phyloP scores from a whole-genome alignment of 2,329 filamentous ascomycete genomes.

The Raffaelea deltoideospora region DNA sequence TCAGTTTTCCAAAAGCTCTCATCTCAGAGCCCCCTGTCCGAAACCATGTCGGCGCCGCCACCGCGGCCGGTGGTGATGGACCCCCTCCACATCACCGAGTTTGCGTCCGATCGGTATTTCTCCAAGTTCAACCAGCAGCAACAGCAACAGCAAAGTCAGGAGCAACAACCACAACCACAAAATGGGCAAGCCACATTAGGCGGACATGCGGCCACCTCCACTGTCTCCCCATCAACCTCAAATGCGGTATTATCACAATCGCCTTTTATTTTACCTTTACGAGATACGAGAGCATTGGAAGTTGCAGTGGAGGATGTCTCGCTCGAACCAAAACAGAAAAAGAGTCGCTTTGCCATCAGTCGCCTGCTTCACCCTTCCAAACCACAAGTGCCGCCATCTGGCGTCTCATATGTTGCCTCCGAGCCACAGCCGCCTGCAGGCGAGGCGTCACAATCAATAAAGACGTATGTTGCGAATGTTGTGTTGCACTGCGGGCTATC shows the following conservation, averaged over 20 bases:
- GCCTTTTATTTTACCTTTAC: conserved; percentile 34
- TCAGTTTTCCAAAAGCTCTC: too few relatives aligned
- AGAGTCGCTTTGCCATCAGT: conserved; percentile 12
- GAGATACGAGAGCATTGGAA: conserved; percentile 19
- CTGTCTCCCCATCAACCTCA: conserved; percentile 10
- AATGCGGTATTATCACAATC: too few relatives aligned
- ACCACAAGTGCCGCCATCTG: too few relatives aligned
- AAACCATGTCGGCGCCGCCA: conserved; percentile 9
- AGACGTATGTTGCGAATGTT: too few relatives aligned
- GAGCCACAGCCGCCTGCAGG: too few relatives aligned
- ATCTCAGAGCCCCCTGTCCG: too few relatives aligned
- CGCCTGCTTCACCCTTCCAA: conserved; percentile 8
- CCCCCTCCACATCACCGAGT: conserved; percentile 48
- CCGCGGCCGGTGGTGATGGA: conserved; percentile 33
- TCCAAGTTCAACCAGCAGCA: conserved; percentile 41
- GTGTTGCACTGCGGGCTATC: too few relatives aligned
- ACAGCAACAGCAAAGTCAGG: conserved; percentile 19
- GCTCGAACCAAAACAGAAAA: conserved; percentile 24
- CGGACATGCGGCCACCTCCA: background rate
- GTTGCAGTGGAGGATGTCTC: conserved; percentile 14
- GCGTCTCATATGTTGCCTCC: too few relatives aligned
- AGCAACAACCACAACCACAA: conserved; percentile 19
- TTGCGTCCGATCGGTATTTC: conserved; percentile 50
- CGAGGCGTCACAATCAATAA: too few relatives aligned
- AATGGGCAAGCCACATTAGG: background rate